A percentile compares a stretch with the other conserved stretches of the same genome.
phyloP scores from a whole-genome alignment of 2,329 filamentous ascomycete genomes.

The Cyanodermella asteris region DNA sequence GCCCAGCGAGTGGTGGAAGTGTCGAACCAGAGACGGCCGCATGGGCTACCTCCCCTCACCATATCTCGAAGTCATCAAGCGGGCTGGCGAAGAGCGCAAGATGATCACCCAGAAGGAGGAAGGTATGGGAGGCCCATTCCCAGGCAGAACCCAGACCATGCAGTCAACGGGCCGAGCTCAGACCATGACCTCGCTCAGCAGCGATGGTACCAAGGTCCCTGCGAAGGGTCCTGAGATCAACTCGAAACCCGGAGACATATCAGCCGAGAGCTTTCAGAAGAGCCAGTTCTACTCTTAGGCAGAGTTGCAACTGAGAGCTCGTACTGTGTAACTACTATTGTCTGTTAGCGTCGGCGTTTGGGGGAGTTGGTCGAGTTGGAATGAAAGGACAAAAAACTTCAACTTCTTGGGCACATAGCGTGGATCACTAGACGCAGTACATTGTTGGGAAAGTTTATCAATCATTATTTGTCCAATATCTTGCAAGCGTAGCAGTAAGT shows the following conservation, averaged over 20 bases:
- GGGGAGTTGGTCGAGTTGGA: no score
- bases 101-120: constrained; percentile 12
- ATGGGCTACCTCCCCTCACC: constrained; percentile 82
- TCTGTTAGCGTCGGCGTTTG: no score
- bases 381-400: no score
- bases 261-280: constrained; percentile 46
- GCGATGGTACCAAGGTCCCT: constrained; percentile 5
- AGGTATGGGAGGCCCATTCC: constrained; percentile 17
- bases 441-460: no score
- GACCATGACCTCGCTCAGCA: no score
- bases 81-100: constrained; percentile 21
- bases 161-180: constrained; percentile 4
- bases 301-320: no score
- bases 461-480: no score
- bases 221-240: constrained; percentile 1
- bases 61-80: constrained; percentile 60
- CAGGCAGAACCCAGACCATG: constrained; percentile 1
- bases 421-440: no score
- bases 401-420: no score
- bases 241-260: constrained; percentile 2
- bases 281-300: constrained; percentile 40
- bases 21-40: constrained; percentile 68
- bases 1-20: constrained; percentile 92
- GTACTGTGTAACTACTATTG: no score
- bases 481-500: no score